Base-by-base conservation (phyloP, 306 rosid species). In the Hippophae gyantsensis region DNA sequence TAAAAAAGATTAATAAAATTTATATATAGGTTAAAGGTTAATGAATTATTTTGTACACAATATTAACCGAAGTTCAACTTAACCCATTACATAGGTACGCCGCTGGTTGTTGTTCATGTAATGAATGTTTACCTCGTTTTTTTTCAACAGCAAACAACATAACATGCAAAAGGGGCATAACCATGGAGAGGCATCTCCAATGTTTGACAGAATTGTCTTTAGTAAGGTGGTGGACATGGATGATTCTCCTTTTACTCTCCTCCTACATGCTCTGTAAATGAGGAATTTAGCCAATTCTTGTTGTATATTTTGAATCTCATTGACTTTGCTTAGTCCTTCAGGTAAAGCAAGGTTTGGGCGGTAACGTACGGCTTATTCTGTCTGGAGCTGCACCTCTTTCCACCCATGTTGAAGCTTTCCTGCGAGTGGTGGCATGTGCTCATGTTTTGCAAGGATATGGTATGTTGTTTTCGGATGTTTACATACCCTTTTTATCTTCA, bases 401-500 rank as follows among this genome's bases (percentile, higher is more conserved):
- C 46, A 9, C 75, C 38, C 93, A 92, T 53, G 95, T 88, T 42
- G 99, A 92, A 75, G 63, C 69, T 56, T 92, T 74, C 79, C 76
- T 92, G 48, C 80, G 95, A 50, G 96, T 92, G 64, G 99, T 92
- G 71, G 38, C 96, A 6, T 92, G 99, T 72, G 71, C 93, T 65
- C 93, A 92, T 70, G 95, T 92, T 76, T 65, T 92, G 53, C 99
- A 92, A 75, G 99, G 99, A 88, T 92, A 92, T 64, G 99, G 99
- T 92, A 78, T 60, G 70, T 54, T 54, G 64, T 72, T 57, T 65
- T 74, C 25, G 2, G 48, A 48, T 27, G 48, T 26, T 49, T 56
- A 10, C 43, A 10, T 27, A 7, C 0, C 12, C 51, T 38, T 42
- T 51, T 42, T n/a, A 40, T 42, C 27, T 47, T 63, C 14, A 42